A percentile compares a stretch with the other conserved stretches of the same genome.
These are phyloP conservation scores for Elaphomyces granulatus DNA, from an alignment of 495 filamentous ascomycete species.

Conservation along the genomic window DNA sequence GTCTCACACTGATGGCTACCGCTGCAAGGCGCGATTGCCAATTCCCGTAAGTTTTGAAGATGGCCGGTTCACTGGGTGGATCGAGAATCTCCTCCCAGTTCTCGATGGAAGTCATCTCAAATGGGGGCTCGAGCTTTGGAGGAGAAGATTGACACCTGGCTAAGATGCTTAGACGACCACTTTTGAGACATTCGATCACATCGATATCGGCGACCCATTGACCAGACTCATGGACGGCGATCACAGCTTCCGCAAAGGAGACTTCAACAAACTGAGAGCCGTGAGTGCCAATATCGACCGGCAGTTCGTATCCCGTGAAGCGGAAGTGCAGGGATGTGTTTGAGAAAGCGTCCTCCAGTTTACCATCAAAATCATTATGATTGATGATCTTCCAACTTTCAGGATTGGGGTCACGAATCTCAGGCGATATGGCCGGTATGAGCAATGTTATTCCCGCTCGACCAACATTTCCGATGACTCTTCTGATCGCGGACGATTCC, in stretches of 20 bases:
- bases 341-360: slow-evolving; percentile 14
- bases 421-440: slow-evolving; percentile 13
- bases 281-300: slow-evolving; percentile 9
- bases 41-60: slow-evolving; percentile 10
- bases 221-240: slow-evolving; percentile 19
- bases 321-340: slow-evolving; percentile 26
- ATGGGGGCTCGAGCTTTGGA: not conserved
- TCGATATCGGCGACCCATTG: slow-evolving; percentile 27
- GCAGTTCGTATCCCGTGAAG: slow-evolving; percentile 20
- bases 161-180: not conserved
- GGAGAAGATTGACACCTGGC: not conserved
- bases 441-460: slow-evolving; percentile 18
- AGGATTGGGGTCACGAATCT: slow-evolving; percentile 2
- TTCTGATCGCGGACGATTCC: slow-evolving; percentile 3
- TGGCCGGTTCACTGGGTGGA: slow-evolving; percentile 1
- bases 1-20: no score
- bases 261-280: slow-evolving; percentile 13
- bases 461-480: slow-evolving; percentile 23
- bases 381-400: slow-evolving; percentile 13
- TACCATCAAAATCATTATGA: slow-evolving; percentile 18
- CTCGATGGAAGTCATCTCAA: slow-evolving; percentile 10
- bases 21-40: slow-evolving; percentile 4
- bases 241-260: slow-evolving; percentile 16
- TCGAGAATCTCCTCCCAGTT: slow-evolving; percentile 15
- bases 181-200: slow-evolving; percentile 8